Evolutionary conservation across 2,329 filamentous ascomycete genomes (phyloP).

Genomic region (Eutypa lata): DNA sequence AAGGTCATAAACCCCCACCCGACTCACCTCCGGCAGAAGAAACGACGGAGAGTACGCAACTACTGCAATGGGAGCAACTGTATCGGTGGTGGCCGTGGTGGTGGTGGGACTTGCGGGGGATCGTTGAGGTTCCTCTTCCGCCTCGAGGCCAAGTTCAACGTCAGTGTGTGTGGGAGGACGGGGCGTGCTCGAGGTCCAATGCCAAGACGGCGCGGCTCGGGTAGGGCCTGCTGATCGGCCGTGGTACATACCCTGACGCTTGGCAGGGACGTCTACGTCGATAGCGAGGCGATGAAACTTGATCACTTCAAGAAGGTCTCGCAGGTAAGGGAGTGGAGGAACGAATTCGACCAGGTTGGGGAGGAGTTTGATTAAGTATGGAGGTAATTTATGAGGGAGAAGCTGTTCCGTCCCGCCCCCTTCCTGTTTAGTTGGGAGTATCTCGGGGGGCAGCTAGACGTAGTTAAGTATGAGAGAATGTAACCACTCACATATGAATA

Average conservation of each 20-base stretch:
- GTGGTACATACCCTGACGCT: constrained; percentile 21
- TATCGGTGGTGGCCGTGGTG: not conserved
- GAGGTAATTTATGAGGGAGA: too few species aligned
- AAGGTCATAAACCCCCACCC: too few species aligned
- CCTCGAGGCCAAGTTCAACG: constrained; percentile 21
- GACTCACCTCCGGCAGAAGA: too few species aligned
- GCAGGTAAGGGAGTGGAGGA: constrained; percentile 25
- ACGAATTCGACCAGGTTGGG: constrained; percentile 29
- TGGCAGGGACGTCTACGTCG: constrained; percentile 25
- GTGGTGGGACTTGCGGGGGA: constrained; percentile 3
- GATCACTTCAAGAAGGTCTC: constrained; percentile 29
- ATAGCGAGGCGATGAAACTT: constrained; percentile 30
- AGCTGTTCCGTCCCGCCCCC: too few species aligned
- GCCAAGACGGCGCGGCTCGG: constrained; percentile 12
- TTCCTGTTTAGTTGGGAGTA: too few species aligned
- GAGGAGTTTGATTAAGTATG: constrained; percentile 15
- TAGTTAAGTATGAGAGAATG: not conserved
- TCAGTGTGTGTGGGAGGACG: constrained; percentile 30
- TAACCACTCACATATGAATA: too few species aligned
- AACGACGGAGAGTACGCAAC: not conserved
- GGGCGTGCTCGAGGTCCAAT: constrained; percentile 10
- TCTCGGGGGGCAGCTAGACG: too few species aligned
- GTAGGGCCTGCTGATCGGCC: constrained; percentile 14
- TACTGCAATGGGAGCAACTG: constrained; percentile 19
- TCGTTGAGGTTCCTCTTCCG: constrained; percentile 33